Base-by-base conservation (phyloP, 495 filamentous ascomycete species). In the Xylaria castorea region DNA sequence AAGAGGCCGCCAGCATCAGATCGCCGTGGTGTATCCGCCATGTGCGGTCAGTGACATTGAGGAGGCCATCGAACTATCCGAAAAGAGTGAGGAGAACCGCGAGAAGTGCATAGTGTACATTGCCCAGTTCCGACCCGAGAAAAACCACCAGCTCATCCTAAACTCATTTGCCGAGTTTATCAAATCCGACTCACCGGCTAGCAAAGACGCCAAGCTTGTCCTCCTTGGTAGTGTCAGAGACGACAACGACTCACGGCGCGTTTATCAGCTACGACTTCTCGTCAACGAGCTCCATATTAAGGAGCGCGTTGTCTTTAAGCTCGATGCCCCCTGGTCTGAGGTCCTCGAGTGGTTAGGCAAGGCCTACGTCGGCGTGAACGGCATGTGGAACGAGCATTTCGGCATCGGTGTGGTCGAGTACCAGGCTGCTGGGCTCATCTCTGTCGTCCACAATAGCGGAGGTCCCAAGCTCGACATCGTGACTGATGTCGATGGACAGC, bases 331-430 rank as follows among this genome's bases (percentile, higher is more conserved):
- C 50, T 98, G 95, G 94, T 89, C 91, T 7, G 88, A 93, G 71
- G 92, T 99, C 53, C 86, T 97, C 16, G 85, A 90, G 30, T 93
- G 93, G 88, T 85, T 98, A 58, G 82, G 88, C 50, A 87, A 83
- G 27, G 87, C 91, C 40, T 94, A 89, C 66, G 86, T 98, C 32
- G 96, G 96, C 46, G 93, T 96, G 3, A 99, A 99, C 77, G 94
- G 91, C 68, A 99, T 99, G 96, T 99, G 97, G 96, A 98, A 97
- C 78, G 96, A 99, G 83, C 96, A 99, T 81, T 99, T 98, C 78
- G 97, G 96, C 22, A 99, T 99, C 73, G 96, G 96, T 6, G 95
- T 98, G 22, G 96, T 99, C 7, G 96, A 99, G 83, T 99, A 99
- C 78, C 96, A 97, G 81, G 96, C 96, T 9, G 97, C 96, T 0